Base-by-base conservation (phyloP, 352 stramenopile genomes). In the Pythium phragmiticola region DNA sequence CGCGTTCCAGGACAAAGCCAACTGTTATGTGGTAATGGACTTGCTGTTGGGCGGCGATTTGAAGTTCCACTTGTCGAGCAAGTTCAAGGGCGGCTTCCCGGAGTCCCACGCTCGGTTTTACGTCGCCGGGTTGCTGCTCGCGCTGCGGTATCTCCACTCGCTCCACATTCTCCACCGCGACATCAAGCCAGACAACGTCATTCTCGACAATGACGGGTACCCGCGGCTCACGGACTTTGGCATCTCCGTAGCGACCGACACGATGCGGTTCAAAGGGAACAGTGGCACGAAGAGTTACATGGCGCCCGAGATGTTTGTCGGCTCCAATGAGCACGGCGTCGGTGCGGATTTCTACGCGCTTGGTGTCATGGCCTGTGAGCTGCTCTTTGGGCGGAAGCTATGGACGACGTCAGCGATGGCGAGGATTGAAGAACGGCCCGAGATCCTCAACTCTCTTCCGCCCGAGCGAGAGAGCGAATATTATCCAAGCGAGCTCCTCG, bases 151-250 rank as follows among this genome's bases (percentile, higher is more conserved):
- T 60, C 62, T 96, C 36, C 85, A 94, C 55, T 55, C 58, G 4
- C 70, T 84, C 21, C 64, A 69, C 28, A 84, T 96, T 54, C 62
- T 96, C 21, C 86, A 94, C 63, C 82, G 86, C 8, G 87, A 96
- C 43, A 70, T 96, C 36, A 94, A 96, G 52, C 86, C 84, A 14
- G 87, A 93, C 55, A 96, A 96, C 57, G 77, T 96, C 19, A 87
- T 96, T 34, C 74, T 95, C 1, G 84, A 94, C 57, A 78, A 87
- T n/a, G 73, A 85, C 23, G 84, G 84, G 0, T 92, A 90, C 49
- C 80, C 84, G 21, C 74, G 80, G 9, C 59, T 94, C 12, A 90
- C 85, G 5, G 85, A 94, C 51, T 67, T 94, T 26, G 84, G 85
- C 36, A 80, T 93, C 33, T 88, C 80, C 0, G 76, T 89, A n/a